These are phyloP conservation scores for Amaranthus tricolor DNA, from an alignment of 179 eudicot species.

Conservation along the genomic window DNA sequence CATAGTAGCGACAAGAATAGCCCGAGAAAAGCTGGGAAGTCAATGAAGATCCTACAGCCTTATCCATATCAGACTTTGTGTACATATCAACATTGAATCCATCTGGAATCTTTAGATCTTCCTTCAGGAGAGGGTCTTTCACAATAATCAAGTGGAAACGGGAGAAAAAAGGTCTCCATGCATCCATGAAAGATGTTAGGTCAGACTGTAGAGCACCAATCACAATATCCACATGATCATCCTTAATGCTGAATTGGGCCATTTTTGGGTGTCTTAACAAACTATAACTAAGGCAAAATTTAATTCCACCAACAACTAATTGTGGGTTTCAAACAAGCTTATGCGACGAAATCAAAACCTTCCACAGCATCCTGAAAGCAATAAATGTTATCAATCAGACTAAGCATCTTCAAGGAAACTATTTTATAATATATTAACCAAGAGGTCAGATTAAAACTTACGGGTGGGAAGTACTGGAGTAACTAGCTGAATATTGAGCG, in stretches of 20 bases:
- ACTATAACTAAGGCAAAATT: conserved; percentile 12
- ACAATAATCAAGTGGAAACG: conserved; percentile 76
- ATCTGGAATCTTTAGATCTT: conserved; percentile 60
- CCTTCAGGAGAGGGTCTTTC: conserved; percentile 74
- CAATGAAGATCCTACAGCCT: conserved; percentile 44
- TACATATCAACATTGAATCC: conserved; percentile 59
- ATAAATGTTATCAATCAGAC: conserved; percentile 20
- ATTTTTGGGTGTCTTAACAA: conserved; percentile 28
- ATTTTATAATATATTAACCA: background rate
- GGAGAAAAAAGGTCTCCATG: conserved; percentile 73
- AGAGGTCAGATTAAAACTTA: conserved; percentile 34
- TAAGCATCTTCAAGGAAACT: background rate
- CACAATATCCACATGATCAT: conserved; percentile 84
- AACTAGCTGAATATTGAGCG: conserved; percentile 64
- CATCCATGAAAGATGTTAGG: conserved; percentile 79
- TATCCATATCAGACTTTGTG: conserved; percentile 64
- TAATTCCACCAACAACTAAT: conserved; percentile 10
- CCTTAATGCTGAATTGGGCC: conserved; percentile 52
- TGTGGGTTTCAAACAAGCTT: conserved; percentile 6
- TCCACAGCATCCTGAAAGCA: conserved; percentile 76
- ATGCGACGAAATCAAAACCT: conserved; percentile 31
- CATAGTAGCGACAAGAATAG: conserved; percentile 87
- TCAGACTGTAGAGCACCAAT: conserved; percentile 74
- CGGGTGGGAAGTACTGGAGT: conserved; percentile 86
- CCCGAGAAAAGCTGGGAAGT: conserved; percentile 65